A percentile compares a stretch with the other conserved stretches of the same genome.
Evolutionary conservation across 2,329 filamentous ascomycete genomes (phyloP).

Genomic region (Colletotrichum theobromicola): DNA sequence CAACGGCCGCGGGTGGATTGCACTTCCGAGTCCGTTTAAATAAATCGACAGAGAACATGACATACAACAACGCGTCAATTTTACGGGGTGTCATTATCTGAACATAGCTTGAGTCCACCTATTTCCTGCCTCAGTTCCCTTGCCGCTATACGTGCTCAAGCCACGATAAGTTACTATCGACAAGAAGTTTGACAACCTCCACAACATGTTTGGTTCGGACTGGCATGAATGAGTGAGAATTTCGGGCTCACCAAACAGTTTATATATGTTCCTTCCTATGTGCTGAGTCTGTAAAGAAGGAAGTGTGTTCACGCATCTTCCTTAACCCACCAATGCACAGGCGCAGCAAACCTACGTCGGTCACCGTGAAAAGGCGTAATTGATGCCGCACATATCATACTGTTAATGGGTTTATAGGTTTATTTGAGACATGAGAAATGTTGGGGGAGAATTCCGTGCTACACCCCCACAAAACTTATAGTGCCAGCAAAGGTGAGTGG

Average conservation of each 20-base stretch:
- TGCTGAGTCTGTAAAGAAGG: not conserved
- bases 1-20: too few relatives aligned
- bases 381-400: not conserved
- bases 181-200: not conserved
- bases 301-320: not conserved
- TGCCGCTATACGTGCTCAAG: not conserved
- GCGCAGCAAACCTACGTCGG: too few relatives aligned
- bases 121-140: accelerated
- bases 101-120: not conserved
- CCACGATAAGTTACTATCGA: not conserved
- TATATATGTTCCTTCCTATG: not conserved
- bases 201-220: not conserved
- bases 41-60: too few relatives aligned
- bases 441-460: not conserved
- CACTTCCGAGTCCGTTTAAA: too few relatives aligned
- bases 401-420: too few relatives aligned
- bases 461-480: too few relatives aligned
- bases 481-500: not conserved
- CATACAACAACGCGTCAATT: accelerated
- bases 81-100: not conserved
- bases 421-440: too few relatives aligned
- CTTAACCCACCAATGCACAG: too few relatives aligned
- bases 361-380: too few relatives aligned
- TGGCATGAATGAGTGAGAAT: not conserved
- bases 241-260: not conserved